Evolutionary conservation across 2,329 filamentous ascomycete species (phyloP).

Genomic region (Diplocarpon rosae): DNA sequence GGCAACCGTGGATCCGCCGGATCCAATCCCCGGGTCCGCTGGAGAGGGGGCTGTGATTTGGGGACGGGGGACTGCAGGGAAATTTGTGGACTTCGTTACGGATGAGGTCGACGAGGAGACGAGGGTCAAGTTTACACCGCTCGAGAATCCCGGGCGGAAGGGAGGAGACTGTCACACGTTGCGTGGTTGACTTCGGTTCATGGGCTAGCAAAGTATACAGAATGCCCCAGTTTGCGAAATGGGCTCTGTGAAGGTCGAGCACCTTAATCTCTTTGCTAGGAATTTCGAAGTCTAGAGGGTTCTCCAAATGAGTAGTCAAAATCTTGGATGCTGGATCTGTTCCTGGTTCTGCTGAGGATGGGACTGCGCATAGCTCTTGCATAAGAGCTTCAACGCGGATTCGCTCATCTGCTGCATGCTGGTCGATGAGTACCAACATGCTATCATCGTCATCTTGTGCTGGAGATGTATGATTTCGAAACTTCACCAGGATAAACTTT

Average conservation of each 20-base stretch:
- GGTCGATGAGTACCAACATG: slow-evolving; percentile 68
- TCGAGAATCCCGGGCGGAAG: slow-evolving; percentile 67
- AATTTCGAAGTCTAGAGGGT: slow-evolving; percentile 54
- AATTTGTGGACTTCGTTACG: slow-evolving; percentile 63
- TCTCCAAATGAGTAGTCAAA: slow-evolving; percentile 33
- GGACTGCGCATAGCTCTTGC: slow-evolving; percentile 36
- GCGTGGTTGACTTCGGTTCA: background rate
- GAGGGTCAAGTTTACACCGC: slow-evolving; percentile 62
- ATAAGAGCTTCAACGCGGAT: slow-evolving; percentile 69
- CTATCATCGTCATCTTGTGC: slow-evolving; percentile 8
- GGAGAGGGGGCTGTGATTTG: background rate
- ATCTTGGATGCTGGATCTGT: slow-evolving; percentile 14
- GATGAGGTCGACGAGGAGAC: slow-evolving; percentile 61
- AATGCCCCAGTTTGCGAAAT: slow-evolving; percentile 63
- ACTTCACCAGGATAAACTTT: slow-evolving; percentile 73
- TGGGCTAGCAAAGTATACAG: slow-evolving; percentile 34
- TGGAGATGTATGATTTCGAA: background rate
- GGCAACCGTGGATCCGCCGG: slow-evolving; percentile 54
- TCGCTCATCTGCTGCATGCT: slow-evolving; percentile 90
- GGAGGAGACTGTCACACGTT: slow-evolving; percentile 37
- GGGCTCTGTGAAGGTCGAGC: slow-evolving; percentile 39
- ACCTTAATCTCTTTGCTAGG: slow-evolving; percentile 47
- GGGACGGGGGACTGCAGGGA: slow-evolving; percentile 7
- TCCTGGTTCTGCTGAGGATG: background rate
- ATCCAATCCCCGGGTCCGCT: slow-evolving; percentile 39